Conservation (phyloP, 177 flowering plant species). For the Vitis hybrid region DNA sequence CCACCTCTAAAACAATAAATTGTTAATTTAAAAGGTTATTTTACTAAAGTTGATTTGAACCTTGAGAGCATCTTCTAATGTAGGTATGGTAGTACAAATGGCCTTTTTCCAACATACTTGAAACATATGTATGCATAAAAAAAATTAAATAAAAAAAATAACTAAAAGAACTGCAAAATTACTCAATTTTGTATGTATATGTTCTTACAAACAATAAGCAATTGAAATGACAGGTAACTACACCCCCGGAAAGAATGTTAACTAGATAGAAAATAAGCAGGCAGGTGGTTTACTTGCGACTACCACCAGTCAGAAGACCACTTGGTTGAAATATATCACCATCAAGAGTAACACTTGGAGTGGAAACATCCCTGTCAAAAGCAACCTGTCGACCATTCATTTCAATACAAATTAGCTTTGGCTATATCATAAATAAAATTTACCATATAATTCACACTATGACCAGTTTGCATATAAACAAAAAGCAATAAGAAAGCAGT, state of each 20-base stretch:
- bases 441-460: no score
- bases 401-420: no score
- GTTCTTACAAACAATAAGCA: background rate
- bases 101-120: background rate
- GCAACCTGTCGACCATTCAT: conserved; percentile 55
- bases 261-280: background rate
- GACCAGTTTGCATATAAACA: no score
- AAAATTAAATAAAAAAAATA: no score
- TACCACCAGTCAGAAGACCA: conserved; percentile 97
- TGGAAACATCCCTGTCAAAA: conserved; percentile 56
- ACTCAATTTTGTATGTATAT: background rate
- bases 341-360: conserved; percentile 89
- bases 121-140: background rate
- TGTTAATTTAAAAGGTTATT: conserved; percentile 9
- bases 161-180: no score
- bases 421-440: no score
- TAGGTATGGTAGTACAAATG: background rate
- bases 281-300: conserved; percentile 73
- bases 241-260: background rate
- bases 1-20: conserved; percentile 65
- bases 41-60: background rate
- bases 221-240: background rate
- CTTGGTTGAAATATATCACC: conserved; percentile 97
- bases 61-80: background rate
- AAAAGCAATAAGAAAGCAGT: no score